phyloP scores from a whole-genome alignment of 345 rosid species.

The Moringa oleifera region DNA sequence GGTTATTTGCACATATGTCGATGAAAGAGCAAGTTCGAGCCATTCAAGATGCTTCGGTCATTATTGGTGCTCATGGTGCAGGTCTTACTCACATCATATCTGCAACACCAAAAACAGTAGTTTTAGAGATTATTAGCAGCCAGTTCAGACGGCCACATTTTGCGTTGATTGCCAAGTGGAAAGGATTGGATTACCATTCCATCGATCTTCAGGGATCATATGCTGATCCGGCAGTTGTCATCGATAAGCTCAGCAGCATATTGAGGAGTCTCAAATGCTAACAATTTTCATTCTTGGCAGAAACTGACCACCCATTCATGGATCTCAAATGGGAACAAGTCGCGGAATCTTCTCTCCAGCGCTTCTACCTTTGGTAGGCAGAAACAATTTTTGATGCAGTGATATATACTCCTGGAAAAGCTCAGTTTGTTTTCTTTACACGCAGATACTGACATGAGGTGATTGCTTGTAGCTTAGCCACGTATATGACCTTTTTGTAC shows the following conservation, averaged over 20 bases:
- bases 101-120: constrained; percentile 73
- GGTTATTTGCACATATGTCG: constrained; percentile 84
- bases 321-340: no score
- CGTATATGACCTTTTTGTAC: no score
- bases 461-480: not conserved
- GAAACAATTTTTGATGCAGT: no score
- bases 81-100: constrained; percentile 91
- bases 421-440: not conserved
- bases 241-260: constrained; percentile 43
- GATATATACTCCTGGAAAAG: not conserved
- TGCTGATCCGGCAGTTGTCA: constrained; percentile 51
- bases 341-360: not conserved
- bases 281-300: not conserved
- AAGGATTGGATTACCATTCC: constrained; percentile 86
- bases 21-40: constrained; percentile 84
- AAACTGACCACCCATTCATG: not conserved
- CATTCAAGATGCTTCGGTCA: constrained; percentile 90
- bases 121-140: constrained; percentile 69
- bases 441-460: not conserved
- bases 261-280: constrained; percentile 57
- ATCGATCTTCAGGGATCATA: constrained; percentile 60
- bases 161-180: constrained; percentile 77
- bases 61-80: constrained; percentile 95
- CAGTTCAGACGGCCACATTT: constrained; percentile 77
- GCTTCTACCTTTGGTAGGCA: not conserved